Evolutionary conservation across 768 basidiomycete genomes (phyloP).

Genomic region (Lentinus tigrinus): DNA sequence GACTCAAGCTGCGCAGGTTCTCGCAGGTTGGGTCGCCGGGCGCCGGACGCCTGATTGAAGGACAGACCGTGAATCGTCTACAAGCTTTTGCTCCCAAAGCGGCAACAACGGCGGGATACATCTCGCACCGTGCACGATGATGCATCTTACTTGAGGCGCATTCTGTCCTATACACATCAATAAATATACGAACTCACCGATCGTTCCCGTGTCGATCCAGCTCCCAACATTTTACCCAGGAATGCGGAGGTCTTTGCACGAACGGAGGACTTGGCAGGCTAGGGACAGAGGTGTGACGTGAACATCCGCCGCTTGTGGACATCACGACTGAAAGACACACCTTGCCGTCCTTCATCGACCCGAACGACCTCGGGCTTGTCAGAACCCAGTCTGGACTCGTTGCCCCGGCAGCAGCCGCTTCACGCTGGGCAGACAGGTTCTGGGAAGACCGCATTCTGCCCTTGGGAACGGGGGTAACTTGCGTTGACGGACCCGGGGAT

Average conservation of each 20-base stretch:
- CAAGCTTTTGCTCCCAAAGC: no score
- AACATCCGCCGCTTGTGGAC: background rate
- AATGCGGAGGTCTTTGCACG: conserved; percentile 80
- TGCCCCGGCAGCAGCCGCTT: conserved; percentile 1
- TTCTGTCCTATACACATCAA: background rate
- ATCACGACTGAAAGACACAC: conserved; percentile 29
- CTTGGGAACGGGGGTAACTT: conserved; percentile 21
- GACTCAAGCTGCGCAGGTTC: no score
- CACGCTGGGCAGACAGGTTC: conserved; percentile 11
- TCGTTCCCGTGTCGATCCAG: conserved; percentile 63
- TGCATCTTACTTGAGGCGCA: no score
- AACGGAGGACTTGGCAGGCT: conserved; percentile 63
- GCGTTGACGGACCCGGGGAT: conserved; percentile 14
- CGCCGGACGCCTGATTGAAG: no score
- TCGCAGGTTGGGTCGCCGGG: no score
- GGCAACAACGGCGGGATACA: no score
- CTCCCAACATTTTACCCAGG: conserved; percentile 76
- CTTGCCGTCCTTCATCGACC: conserved; percentile 38
- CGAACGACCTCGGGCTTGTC: conserved; percentile 30
- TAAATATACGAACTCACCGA: conserved; percentile 46
- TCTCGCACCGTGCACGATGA: no score
- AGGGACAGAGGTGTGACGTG: background rate
- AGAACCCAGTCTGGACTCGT: conserved; percentile 28
- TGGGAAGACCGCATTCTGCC: conserved; percentile 18
- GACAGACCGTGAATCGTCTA: no score